phyloP scores from a whole-genome alignment of 345 rosid species.

The Schrenkiella parvula region DNA sequence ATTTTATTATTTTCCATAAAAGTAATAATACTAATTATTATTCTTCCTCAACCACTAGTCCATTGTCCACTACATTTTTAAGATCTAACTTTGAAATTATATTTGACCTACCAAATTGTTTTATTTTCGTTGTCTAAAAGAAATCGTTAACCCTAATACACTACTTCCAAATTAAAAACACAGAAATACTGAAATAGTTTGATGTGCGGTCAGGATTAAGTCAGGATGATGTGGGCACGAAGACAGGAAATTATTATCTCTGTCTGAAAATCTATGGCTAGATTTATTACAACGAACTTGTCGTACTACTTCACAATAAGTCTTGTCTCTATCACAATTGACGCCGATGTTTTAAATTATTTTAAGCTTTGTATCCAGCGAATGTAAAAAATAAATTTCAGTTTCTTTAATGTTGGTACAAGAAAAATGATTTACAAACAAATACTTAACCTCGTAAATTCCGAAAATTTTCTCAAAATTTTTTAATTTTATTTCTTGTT shows the following conservation, averaged over 20 bases:
- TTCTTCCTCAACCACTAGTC: conserved; percentile 27
- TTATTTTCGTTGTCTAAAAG: neutral
- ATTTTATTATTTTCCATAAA: neutral
- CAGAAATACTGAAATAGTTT: neutral
- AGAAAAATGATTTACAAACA: neutral
- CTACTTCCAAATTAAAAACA: neutral
- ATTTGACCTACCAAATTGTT: conserved; percentile 4
- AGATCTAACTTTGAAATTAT: neutral
- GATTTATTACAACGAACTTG: conserved; percentile 26
- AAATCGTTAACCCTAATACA: neutral
- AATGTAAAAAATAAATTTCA: too few species aligned
- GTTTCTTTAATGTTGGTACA: too few species aligned
- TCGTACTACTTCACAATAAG: neutral
- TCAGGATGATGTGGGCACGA: conserved; percentile 22
- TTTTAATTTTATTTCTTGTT: neutral
- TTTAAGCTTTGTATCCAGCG: too few species aligned
- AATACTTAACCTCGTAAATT: neutral
- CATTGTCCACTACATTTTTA: conserved; percentile 8
- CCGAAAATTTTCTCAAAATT: too few species aligned
- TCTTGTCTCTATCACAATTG: conserved; percentile 22
- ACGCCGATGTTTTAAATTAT: neutral
- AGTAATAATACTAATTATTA: neutral
- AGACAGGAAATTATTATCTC: conserved; percentile 1
- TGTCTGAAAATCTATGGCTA: conserved; percentile 22
- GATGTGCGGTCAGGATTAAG: conserved; percentile 13